Evolutionary conservation across 768 basidiomycete genomes (phyloP).

Genomic region (Pulveroboletus ravenelii): DNA sequence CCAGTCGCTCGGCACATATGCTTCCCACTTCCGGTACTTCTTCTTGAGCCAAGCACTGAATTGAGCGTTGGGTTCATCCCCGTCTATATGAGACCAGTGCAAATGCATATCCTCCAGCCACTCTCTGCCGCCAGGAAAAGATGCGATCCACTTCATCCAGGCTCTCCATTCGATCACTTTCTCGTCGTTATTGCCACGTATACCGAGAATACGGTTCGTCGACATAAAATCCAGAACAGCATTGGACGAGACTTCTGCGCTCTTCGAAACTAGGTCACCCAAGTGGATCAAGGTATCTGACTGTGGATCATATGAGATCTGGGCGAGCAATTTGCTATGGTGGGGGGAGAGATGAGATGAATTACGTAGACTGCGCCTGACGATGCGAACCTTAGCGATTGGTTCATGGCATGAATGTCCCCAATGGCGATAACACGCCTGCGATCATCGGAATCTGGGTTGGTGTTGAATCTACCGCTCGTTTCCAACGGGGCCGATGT

Average conservation of each 20-base stretch:
- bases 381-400: constrained; percentile 55
- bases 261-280: constrained; percentile 78
- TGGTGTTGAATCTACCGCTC: background rate
- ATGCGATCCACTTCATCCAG: constrained; percentile 78
- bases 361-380: background rate
- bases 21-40: constrained; percentile 41
- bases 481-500: background rate
- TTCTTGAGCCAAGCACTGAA: constrained; percentile 39
- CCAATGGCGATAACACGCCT: constrained; percentile 73
- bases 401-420: constrained; percentile 82
- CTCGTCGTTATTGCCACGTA: constrained; percentile 95
- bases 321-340: constrained; percentile 54
- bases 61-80: constrained; percentile 19
- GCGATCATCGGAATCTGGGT: constrained; percentile 43
- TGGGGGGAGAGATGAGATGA: background rate
- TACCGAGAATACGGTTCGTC: constrained; percentile 61
- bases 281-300: constrained; percentile 74
- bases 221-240: constrained; percentile 63
- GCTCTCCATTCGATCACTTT: constrained; percentile 82
- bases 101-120: constrained; percentile 56
- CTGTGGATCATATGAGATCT: constrained; percentile 53
- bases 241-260: constrained; percentile 50
- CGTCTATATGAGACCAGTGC: constrained; percentile 36
- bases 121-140: constrained; percentile 35
- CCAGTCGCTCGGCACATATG: constrained; percentile 63